Percentiles rank a stretch among this genome's conserved stretches.
Evolutionary conservation across 129 eudicot species (phyloP).

Genomic region (Flaveria trinervia): DNA sequence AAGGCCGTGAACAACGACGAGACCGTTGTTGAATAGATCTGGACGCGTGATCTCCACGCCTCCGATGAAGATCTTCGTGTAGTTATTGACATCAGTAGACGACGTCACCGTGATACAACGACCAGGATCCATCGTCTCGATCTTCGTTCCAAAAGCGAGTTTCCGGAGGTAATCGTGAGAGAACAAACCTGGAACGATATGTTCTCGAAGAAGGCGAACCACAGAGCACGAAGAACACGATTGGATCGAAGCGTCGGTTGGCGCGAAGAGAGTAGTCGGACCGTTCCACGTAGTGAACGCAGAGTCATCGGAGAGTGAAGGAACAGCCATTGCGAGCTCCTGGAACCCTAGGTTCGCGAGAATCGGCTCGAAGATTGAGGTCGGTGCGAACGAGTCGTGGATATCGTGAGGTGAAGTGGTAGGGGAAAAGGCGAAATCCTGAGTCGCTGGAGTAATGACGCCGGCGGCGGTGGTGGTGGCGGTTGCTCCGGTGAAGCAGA

Average conservation of each 20-base stretch:
- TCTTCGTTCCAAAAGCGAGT: slow-evolving; percentile 74
- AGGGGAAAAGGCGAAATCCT: slow-evolving; percentile 33
- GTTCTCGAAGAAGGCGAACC: slow-evolving; percentile 66
- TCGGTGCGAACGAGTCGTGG: slow-evolving; percentile 41
- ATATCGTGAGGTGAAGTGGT: slow-evolving; percentile 36
- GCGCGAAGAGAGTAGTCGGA: slow-evolving; percentile 80
- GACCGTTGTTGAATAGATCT: slow-evolving; percentile 66
- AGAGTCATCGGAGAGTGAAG: slow-evolving; percentile 51
- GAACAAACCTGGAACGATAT: slow-evolving; percentile 70
- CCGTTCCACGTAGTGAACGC: slow-evolving; percentile 53
- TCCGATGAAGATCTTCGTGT: slow-evolving; percentile 59
- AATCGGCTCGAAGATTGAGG: slow-evolving; percentile 50
- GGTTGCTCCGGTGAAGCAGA: slow-evolving; percentile 39
- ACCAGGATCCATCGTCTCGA: slow-evolving; percentile 73
- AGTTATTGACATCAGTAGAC: slow-evolving; percentile 38
- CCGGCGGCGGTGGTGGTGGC: slow-evolving; percentile 23
- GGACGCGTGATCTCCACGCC: slow-evolving; percentile 73
- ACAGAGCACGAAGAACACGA: slow-evolving; percentile 68
- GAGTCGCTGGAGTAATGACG: slow-evolving; percentile 12
- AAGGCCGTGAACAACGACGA: slow-evolving; percentile 64
- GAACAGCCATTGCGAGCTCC: slow-evolving; percentile 59
- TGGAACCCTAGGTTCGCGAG: slow-evolving; percentile 67
- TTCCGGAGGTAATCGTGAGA: slow-evolving; percentile 57
- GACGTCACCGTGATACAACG: slow-evolving; percentile 78
- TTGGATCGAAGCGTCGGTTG: slow-evolving; percentile 62